Conservation (phyloP, 768 basidiomycete genomes). For the Psilocybe cyanescens region DNA sequence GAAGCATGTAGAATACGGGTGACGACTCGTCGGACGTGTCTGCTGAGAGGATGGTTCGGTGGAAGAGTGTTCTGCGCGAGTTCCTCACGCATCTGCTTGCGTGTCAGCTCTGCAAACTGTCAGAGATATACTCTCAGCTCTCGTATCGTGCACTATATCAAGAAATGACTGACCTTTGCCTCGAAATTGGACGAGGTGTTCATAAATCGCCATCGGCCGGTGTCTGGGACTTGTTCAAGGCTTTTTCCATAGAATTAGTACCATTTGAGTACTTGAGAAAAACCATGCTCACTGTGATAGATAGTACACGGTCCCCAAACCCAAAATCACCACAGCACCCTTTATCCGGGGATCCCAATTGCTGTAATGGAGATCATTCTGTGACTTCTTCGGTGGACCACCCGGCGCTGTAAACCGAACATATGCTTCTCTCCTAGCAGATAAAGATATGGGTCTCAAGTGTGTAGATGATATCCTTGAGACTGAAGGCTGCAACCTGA, state of each 20-base stretch:
- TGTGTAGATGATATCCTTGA: neutral
- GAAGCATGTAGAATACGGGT: conserved; percentile 70
- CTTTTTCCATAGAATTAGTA: conserved; percentile 37
- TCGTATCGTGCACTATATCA: neutral
- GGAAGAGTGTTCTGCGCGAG: conserved; percentile 64
- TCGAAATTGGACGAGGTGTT: conserved; percentile 66
- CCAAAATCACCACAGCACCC: neutral
- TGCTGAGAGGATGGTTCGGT: conserved; percentile 62
- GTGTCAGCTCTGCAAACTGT: conserved; percentile 45
- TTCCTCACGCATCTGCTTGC: conserved; percentile 52
- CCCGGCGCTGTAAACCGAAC: conserved; percentile 6
- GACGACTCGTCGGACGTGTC: conserved; percentile 73
- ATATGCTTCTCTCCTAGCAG: conserved; percentile 2
- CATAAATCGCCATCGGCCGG: conserved; percentile 90
- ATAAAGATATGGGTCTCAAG: neutral
- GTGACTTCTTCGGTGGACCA: conserved; percentile 1
- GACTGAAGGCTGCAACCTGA: neutral
- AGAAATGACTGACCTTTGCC: conserved; percentile 43
- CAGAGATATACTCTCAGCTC: neutral
- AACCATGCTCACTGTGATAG: conserved; percentile 33
- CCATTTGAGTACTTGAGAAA: neutral
- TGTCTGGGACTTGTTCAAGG: conserved; percentile 84
- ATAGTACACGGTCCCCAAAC: conserved; percentile 15
- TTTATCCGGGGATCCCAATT: conserved; percentile 9
- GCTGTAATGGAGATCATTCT: neutral